A percentile compares a stretch with the other conserved stretches of the same genome.
Conservation (phyloP, 352 stramenopile species). For the Phytopythium sindhum region DNA sequence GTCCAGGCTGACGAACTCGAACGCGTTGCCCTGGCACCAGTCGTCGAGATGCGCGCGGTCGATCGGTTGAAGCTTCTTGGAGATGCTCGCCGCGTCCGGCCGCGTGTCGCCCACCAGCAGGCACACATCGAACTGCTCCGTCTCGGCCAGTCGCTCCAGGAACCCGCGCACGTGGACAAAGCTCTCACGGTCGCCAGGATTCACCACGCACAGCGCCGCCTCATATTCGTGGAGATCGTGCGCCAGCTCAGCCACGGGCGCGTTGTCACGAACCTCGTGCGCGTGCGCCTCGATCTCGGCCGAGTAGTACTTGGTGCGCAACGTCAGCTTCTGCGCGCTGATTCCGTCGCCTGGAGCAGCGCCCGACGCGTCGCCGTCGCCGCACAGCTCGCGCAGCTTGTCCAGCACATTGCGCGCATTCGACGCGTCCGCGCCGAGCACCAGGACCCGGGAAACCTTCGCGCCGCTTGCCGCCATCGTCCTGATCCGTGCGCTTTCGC, state of each 20-base stretch:
- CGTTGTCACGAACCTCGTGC: conserved; percentile 39
- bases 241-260: conserved; percentile 24
- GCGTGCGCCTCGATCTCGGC: conserved; percentile 51
- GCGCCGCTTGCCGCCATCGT: conserved; percentile 1
- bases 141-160: conserved; percentile 45
- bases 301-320: conserved; percentile 73
- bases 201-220: conserved; percentile 54
- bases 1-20: conserved; percentile 54
- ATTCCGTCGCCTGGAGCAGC: neutral
- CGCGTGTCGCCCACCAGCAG: conserved; percentile 35
- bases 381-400: conserved; percentile 31
- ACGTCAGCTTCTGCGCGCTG: conserved; percentile 24
- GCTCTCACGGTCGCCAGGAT: conserved; percentile 29
- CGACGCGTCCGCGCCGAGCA: conserved; percentile 35
- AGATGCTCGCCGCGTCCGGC: conserved; percentile 2
- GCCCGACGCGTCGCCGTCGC: conserved; percentile 7
- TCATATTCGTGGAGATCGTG: conserved; percentile 53
- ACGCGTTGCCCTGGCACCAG: conserved; percentile 60
- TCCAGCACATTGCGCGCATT: conserved; percentile 17
- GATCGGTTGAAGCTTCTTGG: conserved; percentile 15
- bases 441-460: conserved; percentile 33
- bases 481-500: neutral
- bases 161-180: conserved; percentile 43
- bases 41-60: conserved; percentile 31
- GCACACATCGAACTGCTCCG: conserved; percentile 52